These are phyloP conservation scores for Aureobasidium subglaciale DNA, from an alignment of 2,329 filamentous ascomycete genomes.

Conservation along the genomic window DNA sequence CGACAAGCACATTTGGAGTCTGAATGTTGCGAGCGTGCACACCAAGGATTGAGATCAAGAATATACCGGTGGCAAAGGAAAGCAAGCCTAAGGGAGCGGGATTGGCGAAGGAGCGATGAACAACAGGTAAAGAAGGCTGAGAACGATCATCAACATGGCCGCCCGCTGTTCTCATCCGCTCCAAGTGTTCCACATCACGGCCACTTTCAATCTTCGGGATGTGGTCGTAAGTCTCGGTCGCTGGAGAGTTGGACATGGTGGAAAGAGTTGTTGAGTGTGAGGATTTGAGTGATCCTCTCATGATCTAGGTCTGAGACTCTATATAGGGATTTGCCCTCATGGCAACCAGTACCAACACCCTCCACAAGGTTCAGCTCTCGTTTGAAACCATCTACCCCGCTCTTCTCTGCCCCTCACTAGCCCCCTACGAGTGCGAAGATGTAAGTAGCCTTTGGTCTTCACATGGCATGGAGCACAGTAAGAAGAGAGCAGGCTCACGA, in stretches of 20 bases:
- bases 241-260: neutral
- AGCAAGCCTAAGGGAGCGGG: conserved; percentile 30
- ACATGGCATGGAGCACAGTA: neutral
- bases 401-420: neutral
- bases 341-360: too few relatives aligned
- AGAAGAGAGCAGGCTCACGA: neutral
- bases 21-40: conserved; percentile 22
- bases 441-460: neutral
- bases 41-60: conserved; percentile 22
- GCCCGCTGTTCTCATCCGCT: conserved; percentile 13
- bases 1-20: conserved; percentile 28
- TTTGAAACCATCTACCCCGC: neutral
- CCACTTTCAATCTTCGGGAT: neutral
- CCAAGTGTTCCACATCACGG: conserved; percentile 3
- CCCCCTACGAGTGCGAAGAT: too few relatives aligned
- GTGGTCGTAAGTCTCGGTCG: conserved; percentile 7
- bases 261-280: neutral
- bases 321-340: too few relatives aligned
- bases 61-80: conserved; percentile 32
- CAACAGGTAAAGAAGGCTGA: conserved; percentile 24
- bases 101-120: conserved; percentile 26
- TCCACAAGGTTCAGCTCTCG: too few relatives aligned
- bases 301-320: too few relatives aligned
- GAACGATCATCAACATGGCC: conserved; percentile 16
- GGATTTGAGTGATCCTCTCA: neutral